Evolutionary conservation across 1,139 yeast species (phyloP).

Genomic region (Blastobotrys apis): DNA sequence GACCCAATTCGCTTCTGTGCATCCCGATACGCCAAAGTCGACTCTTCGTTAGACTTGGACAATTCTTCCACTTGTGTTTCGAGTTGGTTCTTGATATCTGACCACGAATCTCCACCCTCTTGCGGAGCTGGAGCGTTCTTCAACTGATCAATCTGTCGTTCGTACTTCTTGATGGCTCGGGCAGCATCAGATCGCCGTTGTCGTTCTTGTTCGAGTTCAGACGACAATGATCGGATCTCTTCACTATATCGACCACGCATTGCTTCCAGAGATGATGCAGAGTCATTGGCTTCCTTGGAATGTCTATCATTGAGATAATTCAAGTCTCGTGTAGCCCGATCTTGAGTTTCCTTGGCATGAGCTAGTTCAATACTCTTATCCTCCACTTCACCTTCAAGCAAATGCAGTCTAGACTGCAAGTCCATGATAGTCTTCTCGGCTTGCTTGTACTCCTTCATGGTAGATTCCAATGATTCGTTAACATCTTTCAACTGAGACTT

Average conservation of each 20-base stretch:
- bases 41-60: conserved; percentile 46
- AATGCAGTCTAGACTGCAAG: conserved; percentile 51
- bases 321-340: conserved; percentile 48
- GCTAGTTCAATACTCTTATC: conserved; percentile 56
- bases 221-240: conserved; percentile 56
- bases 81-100: conserved; percentile 45
- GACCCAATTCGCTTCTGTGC: conserved; percentile 37
- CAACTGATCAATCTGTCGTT: conserved; percentile 22
- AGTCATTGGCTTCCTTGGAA: conserved; percentile 25
- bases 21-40: conserved; percentile 37
- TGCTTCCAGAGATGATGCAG: conserved; percentile 28
- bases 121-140: conserved; percentile 17
- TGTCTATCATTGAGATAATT: conserved; percentile 29
- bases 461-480: conserved; percentile 48
- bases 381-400: conserved; percentile 54
- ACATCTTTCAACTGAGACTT: conserved; percentile 54
- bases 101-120: conserved; percentile 30
- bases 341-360: conserved; percentile 46
- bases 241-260: conserved; percentile 44
- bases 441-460: conserved; percentile 56
- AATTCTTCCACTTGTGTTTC: conserved; percentile 52
- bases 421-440: conserved; percentile 56
- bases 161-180: conserved; percentile 53
- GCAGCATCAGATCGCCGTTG: conserved; percentile 44
- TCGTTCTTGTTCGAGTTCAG: conserved; percentile 57